Conservation (phyloP, 192 early-diverging fungal genomes). For the Linnemannia schmuckeri region DNA sequence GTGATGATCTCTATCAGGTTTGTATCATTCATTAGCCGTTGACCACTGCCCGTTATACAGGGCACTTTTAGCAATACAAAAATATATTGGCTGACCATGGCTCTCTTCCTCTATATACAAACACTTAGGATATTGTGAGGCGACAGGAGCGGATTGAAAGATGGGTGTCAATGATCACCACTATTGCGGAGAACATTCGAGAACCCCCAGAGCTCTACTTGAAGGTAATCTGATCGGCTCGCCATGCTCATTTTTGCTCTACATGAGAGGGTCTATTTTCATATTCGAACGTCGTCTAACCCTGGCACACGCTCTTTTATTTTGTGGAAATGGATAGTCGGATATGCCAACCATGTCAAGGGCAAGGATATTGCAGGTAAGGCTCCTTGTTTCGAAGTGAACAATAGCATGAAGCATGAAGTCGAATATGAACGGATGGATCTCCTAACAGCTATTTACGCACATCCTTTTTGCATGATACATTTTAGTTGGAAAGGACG, state of each 20-base stretch:
- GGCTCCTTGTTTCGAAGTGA: background rate
- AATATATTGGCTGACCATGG: background rate
- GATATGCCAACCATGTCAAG: constrained; percentile 50
- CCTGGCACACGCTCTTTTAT: background rate
- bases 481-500: constrained; percentile 24
- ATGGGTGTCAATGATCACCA: constrained; percentile 42
- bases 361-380: constrained; percentile 43
- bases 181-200: constrained; percentile 45
- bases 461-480: background rate
- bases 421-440: background rate
- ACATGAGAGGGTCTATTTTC: background rate
- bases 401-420: background rate
- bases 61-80: background rate
- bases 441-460: background rate
- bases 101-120: background rate
- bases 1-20: constrained; percentile 42
- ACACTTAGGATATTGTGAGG: constrained; percentile 38
- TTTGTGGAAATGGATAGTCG: constrained; percentile 2
- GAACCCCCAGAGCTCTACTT: constrained; percentile 31
- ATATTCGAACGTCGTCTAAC: background rate
- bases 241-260: background rate
- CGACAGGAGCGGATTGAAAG: constrained; percentile 37
- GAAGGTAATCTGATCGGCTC: constrained; percentile 16
- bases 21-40: background rate
- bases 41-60: too few species aligned